Base-by-base conservation (phyloP, 2,329 filamentous ascomycete genomes). In the Zasmidium angulare region DNA sequence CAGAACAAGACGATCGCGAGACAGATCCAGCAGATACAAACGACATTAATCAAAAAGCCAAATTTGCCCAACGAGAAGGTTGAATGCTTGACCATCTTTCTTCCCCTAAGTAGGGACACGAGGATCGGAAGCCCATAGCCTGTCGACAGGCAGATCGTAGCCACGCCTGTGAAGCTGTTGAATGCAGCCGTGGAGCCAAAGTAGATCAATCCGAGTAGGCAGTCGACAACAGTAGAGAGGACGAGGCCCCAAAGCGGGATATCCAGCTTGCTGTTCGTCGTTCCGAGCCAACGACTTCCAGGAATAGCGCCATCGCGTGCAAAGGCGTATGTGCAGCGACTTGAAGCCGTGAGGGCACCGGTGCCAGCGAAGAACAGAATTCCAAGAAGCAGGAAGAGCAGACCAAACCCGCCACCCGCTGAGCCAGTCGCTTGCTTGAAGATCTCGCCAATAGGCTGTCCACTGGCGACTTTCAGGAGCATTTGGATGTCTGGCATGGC, bases 401-500 rank as follows among this genome's bases (percentile, higher is more conserved):
- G 79, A 0, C 87, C 89, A 64, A 93, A 91, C 0, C 89, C 90
- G 22, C 89, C 90, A 3, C 79, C 85, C 1, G 87, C 81, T 20
- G 87, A 89, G 1, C 89, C 89, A 0, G 89, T 92, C 10, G 86
- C 89, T 0, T 79, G 86, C 76, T 90, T 90, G 81, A 93, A 93
- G 29, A 93, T 77, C 2, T 88, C 78, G 9, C 88, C 89, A 62
- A 93, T 89, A 1, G 90, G 89, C 68, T 93, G 90, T 9, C 87
- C 87, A 68, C 86, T 90, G 21, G 87, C 82, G 14, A 89, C 87
- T 1, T 75, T 73, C 24, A 90, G 84, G 17, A 93, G 82, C 50
- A 79, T 74, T 62, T 84, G 68, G 6, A 92, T 82, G 52, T 89
- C 82, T 0, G 89, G 89, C 24, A 93, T 79, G 36, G 91, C 87